Conservation (phyloP, 257 asterid genomes). For the Marsdenia floribunda region DNA sequence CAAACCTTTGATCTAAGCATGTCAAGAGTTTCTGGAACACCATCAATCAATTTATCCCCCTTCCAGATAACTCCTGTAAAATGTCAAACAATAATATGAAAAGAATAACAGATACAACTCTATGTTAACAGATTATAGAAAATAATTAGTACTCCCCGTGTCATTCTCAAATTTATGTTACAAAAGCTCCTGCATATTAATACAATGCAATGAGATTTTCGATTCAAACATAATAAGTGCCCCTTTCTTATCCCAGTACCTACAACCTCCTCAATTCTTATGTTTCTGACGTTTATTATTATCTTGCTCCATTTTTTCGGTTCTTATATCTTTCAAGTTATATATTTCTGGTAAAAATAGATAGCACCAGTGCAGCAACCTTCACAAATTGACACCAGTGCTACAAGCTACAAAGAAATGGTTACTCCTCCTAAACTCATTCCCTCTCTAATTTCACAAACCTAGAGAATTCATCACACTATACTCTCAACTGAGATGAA, state of each 20-base stretch:
- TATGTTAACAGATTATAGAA: neutral
- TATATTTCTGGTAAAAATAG: neutral
- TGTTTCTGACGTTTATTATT: neutral
- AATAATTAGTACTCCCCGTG: neutral
- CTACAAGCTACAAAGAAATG: too few species aligned
- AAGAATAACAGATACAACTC: neutral
- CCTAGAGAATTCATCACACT: neutral
- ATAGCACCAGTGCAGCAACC: neutral
- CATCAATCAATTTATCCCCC: slow-evolving; percentile 90
- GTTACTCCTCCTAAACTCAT: neutral
- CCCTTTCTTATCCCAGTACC: neutral
- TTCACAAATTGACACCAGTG: too few species aligned
- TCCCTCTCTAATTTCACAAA: neutral
- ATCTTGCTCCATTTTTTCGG: neutral
- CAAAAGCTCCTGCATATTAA: neutral
- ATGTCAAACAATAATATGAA: neutral
- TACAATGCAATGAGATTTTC: neutral
- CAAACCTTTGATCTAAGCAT: slow-evolving; percentile 86
- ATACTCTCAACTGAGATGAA: neutral
- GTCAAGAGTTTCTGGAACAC: slow-evolving; percentile 98
- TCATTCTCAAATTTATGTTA: neutral
- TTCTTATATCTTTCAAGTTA: neutral
- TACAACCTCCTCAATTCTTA: neutral
- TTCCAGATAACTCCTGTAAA: slow-evolving; percentile 94
- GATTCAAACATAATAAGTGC: neutral